phyloP scores from a whole-genome alignment of 139 green algal species.

The Auxenochlorella pyrenoidosa region DNA sequence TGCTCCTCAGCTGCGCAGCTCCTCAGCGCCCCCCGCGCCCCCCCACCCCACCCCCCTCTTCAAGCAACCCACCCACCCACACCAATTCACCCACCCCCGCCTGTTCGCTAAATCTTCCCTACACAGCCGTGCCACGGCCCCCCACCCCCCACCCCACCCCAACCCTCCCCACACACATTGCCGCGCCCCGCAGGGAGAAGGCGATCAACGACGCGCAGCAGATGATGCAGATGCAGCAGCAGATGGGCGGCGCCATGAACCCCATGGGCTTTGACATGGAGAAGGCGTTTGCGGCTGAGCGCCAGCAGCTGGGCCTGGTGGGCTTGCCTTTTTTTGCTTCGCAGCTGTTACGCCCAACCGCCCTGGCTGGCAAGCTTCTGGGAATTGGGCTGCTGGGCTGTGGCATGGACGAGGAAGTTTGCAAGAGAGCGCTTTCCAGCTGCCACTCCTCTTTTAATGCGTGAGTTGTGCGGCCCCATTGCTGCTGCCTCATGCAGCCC shows the following conservation, averaged over 20 bases:
- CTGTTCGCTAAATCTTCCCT: too few relatives aligned
- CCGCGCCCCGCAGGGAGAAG: constrained; percentile 63
- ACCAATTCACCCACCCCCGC: too few relatives aligned
- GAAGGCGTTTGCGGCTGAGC: constrained; percentile 79
- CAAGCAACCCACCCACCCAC: too few relatives aligned
- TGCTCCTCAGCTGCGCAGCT: too few relatives aligned
- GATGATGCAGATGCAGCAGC: constrained; percentile 82
- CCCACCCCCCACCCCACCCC: neutral
- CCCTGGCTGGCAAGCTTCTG: neutral
- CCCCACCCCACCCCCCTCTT: too few relatives aligned
- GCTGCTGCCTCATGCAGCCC: too few relatives aligned
- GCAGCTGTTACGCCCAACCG: neutral
- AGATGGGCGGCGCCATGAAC: constrained; percentile 63
- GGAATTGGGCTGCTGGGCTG: neutral
- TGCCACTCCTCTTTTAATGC: too few relatives aligned
- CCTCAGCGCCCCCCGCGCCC: too few relatives aligned
- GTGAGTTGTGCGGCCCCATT: too few relatives aligned
- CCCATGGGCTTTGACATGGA: constrained; percentile 66
- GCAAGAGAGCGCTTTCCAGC: too few relatives aligned
- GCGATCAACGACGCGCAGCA: constrained; percentile 84
- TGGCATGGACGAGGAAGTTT: too few relatives aligned
- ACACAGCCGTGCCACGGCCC: too few relatives aligned
- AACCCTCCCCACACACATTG: neutral
- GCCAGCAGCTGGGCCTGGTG: constrained; percentile 59
- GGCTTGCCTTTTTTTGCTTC: neutral